A percentile compares a stretch with the other conserved stretches of the same genome.
These are phyloP conservation scores for Fusarium coicis DNA, from an alignment of 2,329 filamentous ascomycete species.

Conservation along the genomic window DNA sequence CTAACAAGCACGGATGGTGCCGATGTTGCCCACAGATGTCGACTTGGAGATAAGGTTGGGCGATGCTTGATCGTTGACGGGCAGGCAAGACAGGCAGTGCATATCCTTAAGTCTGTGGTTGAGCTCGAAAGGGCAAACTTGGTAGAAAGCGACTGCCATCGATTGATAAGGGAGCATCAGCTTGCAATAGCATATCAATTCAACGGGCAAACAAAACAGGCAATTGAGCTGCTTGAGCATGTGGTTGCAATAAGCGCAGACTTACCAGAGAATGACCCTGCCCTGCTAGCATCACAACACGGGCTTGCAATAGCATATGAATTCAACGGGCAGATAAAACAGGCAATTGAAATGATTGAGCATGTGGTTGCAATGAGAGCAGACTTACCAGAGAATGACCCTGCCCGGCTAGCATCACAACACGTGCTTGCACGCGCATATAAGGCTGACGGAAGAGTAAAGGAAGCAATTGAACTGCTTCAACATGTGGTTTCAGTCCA, in stretches of 20 bases:
- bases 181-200: rapidly evolving
- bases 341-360: not conserved
- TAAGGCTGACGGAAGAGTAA: too few relatives aligned
- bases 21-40: rapidly evolving
- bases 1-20: not conserved
- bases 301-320: rapidly evolving
- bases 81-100: not conserved
- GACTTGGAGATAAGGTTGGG: not conserved
- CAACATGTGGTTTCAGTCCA: not conserved
- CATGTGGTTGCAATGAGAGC: rapidly evolving
- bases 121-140: rapidly evolving
- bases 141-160: not conserved
- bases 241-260: not conserved
- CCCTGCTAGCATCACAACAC: not conserved
- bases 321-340: rapidly evolving
- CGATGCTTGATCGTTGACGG: not conserved
- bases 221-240: not conserved
- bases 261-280: not conserved
- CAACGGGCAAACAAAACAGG: not conserved
- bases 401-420: not conserved
- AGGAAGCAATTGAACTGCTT: too few relatives aligned
- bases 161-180: rapidly evolving
- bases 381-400: not conserved
- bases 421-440: too few relatives aligned
- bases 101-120: not conserved